These are phyloP conservation scores for Theobroma grandiflorum DNA, from an alignment of 441 rosid species.

Conservation along the genomic window DNA sequence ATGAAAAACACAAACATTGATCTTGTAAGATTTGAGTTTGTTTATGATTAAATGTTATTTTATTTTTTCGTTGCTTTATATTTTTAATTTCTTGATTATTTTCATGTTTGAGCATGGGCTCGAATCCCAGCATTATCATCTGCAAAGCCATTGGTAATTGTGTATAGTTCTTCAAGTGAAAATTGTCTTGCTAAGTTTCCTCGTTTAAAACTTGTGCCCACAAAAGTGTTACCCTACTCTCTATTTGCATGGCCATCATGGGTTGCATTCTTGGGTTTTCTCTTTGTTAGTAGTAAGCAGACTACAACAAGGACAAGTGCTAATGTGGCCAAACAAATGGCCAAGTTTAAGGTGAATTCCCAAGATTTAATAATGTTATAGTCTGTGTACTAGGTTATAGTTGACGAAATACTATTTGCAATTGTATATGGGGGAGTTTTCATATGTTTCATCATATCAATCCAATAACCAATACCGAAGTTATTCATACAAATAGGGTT, in stretches of 20 bases:
- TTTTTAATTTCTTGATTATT: too few species aligned
- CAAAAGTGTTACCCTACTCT: slow-evolving; percentile 25
- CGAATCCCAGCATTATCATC: too few species aligned
- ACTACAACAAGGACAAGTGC: not conserved
- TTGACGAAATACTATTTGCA: slow-evolving; percentile 36
- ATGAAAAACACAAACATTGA: too few species aligned
- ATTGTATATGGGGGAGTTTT: slow-evolving; percentile 34
- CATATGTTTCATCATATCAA: slow-evolving; percentile 31
- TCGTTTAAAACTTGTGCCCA: slow-evolving; percentile 51
- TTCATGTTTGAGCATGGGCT: too few species aligned
- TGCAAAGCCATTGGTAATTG: slow-evolving; percentile 59
- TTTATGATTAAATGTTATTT: too few species aligned
- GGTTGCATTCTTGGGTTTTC: slow-evolving; percentile 14
- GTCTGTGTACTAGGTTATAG: slow-evolving; percentile 23
- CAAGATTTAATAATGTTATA: slow-evolving; percentile 36
- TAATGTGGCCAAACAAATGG: slow-evolving; percentile 32
- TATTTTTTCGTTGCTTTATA: too few species aligned
- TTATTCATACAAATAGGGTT: slow-evolving; percentile 23
- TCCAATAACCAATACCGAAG: slow-evolving; percentile 28
- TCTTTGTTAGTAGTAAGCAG: slow-evolving; percentile 15
- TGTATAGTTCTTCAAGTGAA: slow-evolving; percentile 48
- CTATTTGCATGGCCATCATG: slow-evolving; percentile 10
- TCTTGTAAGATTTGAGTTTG: too few species aligned
- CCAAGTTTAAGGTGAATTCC: slow-evolving; percentile 41
- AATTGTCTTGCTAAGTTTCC: slow-evolving; percentile 59